A percentile compares a stretch with the other conserved stretches of the same genome.
These are phyloP conservation scores for Ophiostoma triangulosporum DNA, from an alignment of 2,329 filamentous ascomycete genomes.

Conservation along the genomic window DNA sequence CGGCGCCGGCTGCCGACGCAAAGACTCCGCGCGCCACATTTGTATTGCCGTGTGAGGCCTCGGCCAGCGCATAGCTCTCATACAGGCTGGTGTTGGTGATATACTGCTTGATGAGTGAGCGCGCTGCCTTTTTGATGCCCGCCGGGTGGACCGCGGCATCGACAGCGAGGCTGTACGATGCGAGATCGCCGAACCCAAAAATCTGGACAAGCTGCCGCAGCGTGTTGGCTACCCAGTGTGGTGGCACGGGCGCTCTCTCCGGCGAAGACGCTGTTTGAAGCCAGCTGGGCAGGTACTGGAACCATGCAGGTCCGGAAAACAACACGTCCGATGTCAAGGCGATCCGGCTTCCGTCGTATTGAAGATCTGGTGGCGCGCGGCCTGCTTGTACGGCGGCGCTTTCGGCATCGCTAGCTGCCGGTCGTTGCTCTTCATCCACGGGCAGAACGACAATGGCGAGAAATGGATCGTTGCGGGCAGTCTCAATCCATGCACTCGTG, in stretches of 20 bases:
- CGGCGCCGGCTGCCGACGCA: constrained; percentile 34
- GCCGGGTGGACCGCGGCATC: constrained; percentile 41
- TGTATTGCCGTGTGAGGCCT: constrained; percentile 43
- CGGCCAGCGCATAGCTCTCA: constrained; percentile 64
- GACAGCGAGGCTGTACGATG: constrained; percentile 58
- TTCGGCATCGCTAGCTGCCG: background rate
- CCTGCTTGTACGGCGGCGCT: background rate
- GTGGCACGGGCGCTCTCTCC: constrained; percentile 22
- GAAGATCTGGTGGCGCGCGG: constrained; percentile 2
- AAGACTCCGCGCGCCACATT: constrained; percentile 52
- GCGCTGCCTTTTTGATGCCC: constrained; percentile 56
- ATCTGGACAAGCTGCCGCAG: constrained; percentile 43
- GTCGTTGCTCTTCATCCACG: background rate
- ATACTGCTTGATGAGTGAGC: constrained; percentile 55
- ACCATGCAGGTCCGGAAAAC: constrained; percentile 11
- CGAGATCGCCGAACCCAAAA: constrained; percentile 37
- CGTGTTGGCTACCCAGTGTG: constrained; percentile 34
- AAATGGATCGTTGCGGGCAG: constrained; percentile 40
- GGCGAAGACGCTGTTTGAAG: background rate
- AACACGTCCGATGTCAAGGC: constrained; percentile 29
- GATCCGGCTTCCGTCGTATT: constrained; percentile 16
- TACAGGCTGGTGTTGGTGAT: constrained; percentile 56
- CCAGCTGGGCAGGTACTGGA: constrained; percentile 12
- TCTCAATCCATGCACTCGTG: constrained; percentile 16
- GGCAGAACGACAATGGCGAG: constrained; percentile 14